Evolutionary conservation across 352 stramenopile species (phyloP).

Genomic region (Pythium aphanidermatum): DNA sequence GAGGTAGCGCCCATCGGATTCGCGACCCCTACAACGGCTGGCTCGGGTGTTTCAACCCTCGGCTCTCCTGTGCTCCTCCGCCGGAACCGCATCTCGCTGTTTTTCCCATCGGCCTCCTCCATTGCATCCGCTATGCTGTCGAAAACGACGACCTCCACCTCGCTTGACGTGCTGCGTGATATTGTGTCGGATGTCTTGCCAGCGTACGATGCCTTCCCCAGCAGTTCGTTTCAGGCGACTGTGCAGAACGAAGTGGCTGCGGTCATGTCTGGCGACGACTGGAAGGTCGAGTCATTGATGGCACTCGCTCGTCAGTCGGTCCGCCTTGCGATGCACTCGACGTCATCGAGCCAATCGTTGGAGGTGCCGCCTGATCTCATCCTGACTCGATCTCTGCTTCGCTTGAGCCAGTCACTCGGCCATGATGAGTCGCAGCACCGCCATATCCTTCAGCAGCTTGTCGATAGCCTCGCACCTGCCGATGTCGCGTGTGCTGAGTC

Average conservation of each 20-base stretch:
- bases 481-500: conserved; percentile 18
- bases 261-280: conserved; percentile 38
- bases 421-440: conserved; percentile 40
- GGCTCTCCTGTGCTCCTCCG: conserved; percentile 59
- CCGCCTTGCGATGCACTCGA: conserved; percentile 28
- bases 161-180: conserved; percentile 41
- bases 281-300: conserved; percentile 69
- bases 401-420: conserved; percentile 52
- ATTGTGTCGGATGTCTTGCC: conserved; percentile 51
- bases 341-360: neutral
- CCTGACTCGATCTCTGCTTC: conserved; percentile 45
- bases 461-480: conserved; percentile 51
- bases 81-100: conserved; percentile 57
- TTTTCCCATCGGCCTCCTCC: conserved; percentile 47
- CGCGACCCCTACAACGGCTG: conserved; percentile 25
- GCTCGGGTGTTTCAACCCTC: conserved; percentile 28
- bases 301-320: conserved; percentile 56
- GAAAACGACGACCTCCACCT: conserved; percentile 17
- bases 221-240: conserved; percentile 47
- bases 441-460: conserved; percentile 48
- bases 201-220: conserved; percentile 59
- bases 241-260: conserved; percentile 52
- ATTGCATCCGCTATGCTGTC: conserved; percentile 47
- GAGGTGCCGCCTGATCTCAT: conserved; percentile 31
- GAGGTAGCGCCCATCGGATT: conserved; percentile 72